A percentile compares a stretch with the other conserved stretches of the same genome.
phyloP scores from a whole-genome alignment of 1,284 basidiomycete species.

The Phenoliferia sp. region DNA sequence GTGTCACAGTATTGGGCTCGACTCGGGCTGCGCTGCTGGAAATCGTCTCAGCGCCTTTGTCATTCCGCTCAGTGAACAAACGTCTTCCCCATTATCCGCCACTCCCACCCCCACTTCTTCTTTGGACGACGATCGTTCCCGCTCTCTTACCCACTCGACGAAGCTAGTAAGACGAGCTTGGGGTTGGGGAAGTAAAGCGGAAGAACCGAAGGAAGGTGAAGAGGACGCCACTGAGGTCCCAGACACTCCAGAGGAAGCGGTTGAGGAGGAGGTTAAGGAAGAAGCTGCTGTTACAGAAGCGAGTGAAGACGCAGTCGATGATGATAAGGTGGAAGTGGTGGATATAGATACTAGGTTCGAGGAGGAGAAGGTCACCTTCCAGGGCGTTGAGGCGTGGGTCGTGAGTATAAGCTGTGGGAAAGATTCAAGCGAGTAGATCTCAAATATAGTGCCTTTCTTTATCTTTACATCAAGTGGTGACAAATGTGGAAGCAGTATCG shows the following conservation, averaged over 20 bases:
- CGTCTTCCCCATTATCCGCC: background rate
- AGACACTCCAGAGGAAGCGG: background rate
- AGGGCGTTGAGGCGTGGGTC: background rate
- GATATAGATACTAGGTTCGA: background rate
- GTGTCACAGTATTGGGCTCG: constrained; percentile 28
- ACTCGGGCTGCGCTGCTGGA: constrained; percentile 35
- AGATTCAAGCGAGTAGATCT: background rate
- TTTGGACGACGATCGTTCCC: background rate
- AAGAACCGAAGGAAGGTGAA: background rate
- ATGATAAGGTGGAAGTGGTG: background rate
- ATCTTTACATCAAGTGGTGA: too few relatives aligned
- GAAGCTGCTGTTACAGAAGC: background rate
- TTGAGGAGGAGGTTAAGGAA: background rate
- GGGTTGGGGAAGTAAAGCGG: background rate
- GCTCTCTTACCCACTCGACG: background rate
- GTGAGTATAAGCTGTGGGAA: background rate
- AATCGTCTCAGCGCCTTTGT: constrained; percentile 33
- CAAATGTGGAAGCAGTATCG: too few relatives aligned
- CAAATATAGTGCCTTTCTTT: too few relatives aligned
- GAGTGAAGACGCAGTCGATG: background rate
- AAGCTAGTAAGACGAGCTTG: background rate
- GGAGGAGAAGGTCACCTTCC: background rate
- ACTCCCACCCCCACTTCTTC: background rate
- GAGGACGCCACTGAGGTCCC: background rate
- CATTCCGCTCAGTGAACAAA: constrained; percentile 6